Evolutionary conservation across 1,284 basidiomycete genomes (phyloP), one percentile per base, ranked within the genome.

Genomic region (Ganoderma meredithae): DNA sequence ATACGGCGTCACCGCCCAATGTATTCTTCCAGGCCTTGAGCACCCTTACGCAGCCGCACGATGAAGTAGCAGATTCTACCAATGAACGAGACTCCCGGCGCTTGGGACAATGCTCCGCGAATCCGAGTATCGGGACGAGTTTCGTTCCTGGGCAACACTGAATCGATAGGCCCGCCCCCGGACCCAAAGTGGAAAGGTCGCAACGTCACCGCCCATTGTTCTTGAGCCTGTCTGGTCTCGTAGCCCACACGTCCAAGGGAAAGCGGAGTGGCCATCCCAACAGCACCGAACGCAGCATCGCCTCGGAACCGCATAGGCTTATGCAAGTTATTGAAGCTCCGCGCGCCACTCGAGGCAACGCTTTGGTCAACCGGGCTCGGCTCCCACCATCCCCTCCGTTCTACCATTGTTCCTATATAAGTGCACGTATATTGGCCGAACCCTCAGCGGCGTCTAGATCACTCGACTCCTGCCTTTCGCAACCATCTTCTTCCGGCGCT

Each of bases 401-500:
- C 56, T 17, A 36, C 36, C 39, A 60, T 60, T 60, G 58, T 60
- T 41, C 58, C 6, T 10, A 10, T 39, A 41, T 2, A 15, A 15
- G 2, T 13, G 56, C 41, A 25, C 27, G 15, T 60, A 41, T 41
- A 25, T 7, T 15, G 31, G 31, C 58, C 58, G 22, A 27, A 27
- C 39, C 4, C 39, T 6, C 22, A 10, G 27, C 36, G 22, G 58
- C 58, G 58, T 22, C 58, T 60, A 60, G 2, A 0, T 22, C n/a
- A 5, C n/a, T 40, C 25, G 17, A 53, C 52, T 52, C 39, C 55
- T 59, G 58, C 39, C 25, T 44, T 60, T 69, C 65, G 56, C 69
- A 59, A 72, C 61, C 63, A 70, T 64, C 69, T 25, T 52, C 31
- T 39, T 15, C 44, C 40, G n/a, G 17, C 47, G 27, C 27, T 47